Evolutionary conservation across 768 basidiomycete species (phyloP).

Genomic region (Amanita pallidorosea): DNA sequence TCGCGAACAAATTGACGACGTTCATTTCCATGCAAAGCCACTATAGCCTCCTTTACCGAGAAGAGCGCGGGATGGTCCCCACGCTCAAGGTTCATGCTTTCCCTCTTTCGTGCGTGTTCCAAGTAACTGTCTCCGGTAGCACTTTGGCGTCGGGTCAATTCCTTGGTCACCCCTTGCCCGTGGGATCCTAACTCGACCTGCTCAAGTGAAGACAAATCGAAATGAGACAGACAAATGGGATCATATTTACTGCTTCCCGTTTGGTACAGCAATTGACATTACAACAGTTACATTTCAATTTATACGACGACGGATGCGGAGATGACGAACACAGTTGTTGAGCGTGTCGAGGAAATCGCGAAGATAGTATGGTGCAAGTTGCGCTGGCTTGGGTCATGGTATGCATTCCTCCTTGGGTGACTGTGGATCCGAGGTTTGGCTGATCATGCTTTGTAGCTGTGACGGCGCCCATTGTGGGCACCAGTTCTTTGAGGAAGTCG

Average conservation of each 20-base stretch:
- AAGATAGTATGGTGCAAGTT: no score
- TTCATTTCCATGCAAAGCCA: slow-evolving; percentile 19
- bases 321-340: no score
- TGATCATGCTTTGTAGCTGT: slow-evolving; percentile 21
- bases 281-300: neutral
- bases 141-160: slow-evolving; percentile 43
- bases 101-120: no score
- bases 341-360: slow-evolving; percentile 30
- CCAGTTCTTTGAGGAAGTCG: slow-evolving; percentile 39
- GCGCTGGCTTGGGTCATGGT: slow-evolving; percentile 10
- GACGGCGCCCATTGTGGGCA: slow-evolving; percentile 50
- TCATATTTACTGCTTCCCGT: neutral
- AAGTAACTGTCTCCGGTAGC: slow-evolving; percentile 16
- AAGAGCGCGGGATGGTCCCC: slow-evolving; percentile 25
- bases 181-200: slow-evolving; percentile 38
- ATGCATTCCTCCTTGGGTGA: slow-evolving; percentile 1
- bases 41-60: slow-evolving; percentile 49
- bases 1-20: slow-evolving; percentile 45
- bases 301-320: no score
- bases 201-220: slow-evolving; percentile 14
- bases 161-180: slow-evolving; percentile 51
- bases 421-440: neutral
- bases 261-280: neutral
- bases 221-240: neutral
- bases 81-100: no score